These are phyloP conservation scores for Ceratocystis huliohia DNA, from an alignment of 2,329 filamentous ascomycete species.

Conservation along the genomic window DNA sequence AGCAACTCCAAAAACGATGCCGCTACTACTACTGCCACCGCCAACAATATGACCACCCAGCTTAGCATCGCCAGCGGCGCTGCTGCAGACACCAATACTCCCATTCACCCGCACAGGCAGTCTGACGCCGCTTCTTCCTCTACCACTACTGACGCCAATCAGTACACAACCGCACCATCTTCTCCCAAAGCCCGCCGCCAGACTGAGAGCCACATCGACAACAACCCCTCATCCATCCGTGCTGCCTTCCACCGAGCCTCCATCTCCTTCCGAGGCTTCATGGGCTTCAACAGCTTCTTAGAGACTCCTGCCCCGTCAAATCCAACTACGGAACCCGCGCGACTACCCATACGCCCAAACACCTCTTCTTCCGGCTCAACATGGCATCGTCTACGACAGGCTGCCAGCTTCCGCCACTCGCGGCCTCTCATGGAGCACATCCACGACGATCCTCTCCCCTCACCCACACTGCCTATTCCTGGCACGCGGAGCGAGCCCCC, in stretches of 20 bases:
- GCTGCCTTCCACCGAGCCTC: slow-evolving; percentile 45
- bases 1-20: slow-evolving; percentile 24
- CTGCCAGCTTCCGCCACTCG: slow-evolving; percentile 38
- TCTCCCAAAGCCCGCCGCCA: slow-evolving; percentile 23
- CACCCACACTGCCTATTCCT: slow-evolving; percentile 30
- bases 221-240: slow-evolving; percentile 32
- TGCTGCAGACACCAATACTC: neutral
- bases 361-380: slow-evolving; percentile 8
- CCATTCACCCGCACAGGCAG: slow-evolving; percentile 25
- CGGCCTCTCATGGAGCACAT: slow-evolving; percentile 30
- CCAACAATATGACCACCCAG: slow-evolving; percentile 3
- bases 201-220: slow-evolving; percentile 25
- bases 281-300: slow-evolving; percentile 31
- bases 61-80: neutral
- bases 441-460: slow-evolving; percentile 22
- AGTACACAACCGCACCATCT: slow-evolving; percentile 27
- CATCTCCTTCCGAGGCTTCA: slow-evolving; percentile 40
- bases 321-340: slow-evolving; percentile 34
- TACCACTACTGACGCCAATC: slow-evolving; percentile 1
- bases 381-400: slow-evolving; percentile 42
- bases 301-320: slow-evolving; percentile 25
- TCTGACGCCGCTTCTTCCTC: neutral
- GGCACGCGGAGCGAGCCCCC: slow-evolving; percentile 43
- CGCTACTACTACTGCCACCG: neutral
- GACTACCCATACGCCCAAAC: slow-evolving; percentile 6